Conservation (phyloP, 2,329 filamentous ascomycete species). For the Colletotrichum cordylinicola region DNA sequence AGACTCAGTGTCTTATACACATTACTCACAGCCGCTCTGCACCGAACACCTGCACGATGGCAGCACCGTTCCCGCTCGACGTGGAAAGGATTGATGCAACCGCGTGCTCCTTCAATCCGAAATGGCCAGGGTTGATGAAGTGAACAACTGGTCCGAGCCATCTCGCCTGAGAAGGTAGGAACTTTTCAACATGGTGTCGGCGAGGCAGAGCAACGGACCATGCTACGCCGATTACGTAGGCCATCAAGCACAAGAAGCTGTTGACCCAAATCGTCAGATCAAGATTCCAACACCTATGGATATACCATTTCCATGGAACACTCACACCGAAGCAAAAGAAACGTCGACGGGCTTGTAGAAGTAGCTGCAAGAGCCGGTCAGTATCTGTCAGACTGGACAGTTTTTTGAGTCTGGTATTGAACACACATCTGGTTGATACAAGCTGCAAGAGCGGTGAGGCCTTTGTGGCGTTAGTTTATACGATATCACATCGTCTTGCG, state of each 20-base stretch:
- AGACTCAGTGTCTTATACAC: rapidly evolving
- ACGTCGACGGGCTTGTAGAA: conserved; percentile 20
- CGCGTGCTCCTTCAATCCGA: conserved; percentile 19
- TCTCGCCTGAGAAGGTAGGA: conserved; percentile 12
- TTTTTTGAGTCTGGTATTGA: background rate
- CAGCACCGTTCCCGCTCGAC: conserved; percentile 17
- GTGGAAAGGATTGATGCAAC: conserved; percentile 19
- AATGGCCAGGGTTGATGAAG: conserved; percentile 20
- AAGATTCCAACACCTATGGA: rapidly evolving
- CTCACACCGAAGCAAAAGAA: conserved; percentile 15
- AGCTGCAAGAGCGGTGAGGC: conserved; percentile 13
- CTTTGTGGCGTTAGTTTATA: background rate
- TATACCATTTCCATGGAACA: background rate
- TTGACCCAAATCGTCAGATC: background rate
- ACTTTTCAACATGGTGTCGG: conserved; percentile 17
- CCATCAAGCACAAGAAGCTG: conserved; percentile 14
- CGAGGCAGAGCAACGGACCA: conserved; percentile 19
- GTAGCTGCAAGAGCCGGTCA: background rate
- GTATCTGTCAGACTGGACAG: background rate
- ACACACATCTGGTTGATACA: conserved; percentile 19
- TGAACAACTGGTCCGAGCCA: conserved; percentile 17
- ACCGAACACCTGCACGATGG: conserved; percentile 16
- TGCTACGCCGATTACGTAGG: conserved; percentile 17
- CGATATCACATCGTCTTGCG: rapidly evolving
- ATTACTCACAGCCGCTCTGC: conserved; percentile 7